A percentile compares a stretch with the other conserved stretches of the same genome.
These are phyloP conservation scores for Spongiforma sp. DNA, from an alignment of 1,284 basidiomycete species.

Conservation along the genomic window DNA sequence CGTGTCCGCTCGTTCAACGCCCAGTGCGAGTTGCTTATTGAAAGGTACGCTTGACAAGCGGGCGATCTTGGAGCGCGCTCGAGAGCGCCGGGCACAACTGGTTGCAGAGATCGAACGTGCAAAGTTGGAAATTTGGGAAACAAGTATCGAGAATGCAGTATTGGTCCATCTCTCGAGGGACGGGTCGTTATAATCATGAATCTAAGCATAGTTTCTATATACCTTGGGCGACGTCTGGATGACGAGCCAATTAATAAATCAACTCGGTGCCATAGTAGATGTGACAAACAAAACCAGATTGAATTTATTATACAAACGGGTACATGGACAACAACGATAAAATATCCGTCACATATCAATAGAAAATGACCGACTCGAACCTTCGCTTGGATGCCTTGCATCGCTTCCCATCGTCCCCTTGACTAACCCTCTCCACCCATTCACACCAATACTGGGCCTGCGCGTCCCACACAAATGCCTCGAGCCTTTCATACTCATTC, in stretches of 20 bases:
- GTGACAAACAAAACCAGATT: no score
- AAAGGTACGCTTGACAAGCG: conserved; percentile 29
- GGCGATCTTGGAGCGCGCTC: conserved; percentile 56
- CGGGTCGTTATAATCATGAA: conserved; percentile 4
- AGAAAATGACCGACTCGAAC: conserved; percentile 18
- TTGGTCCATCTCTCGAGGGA: conserved; percentile 58
- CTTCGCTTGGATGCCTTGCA: conserved; percentile 24
- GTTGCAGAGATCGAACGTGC: conserved; percentile 61
- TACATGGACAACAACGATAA: conserved; percentile 7
- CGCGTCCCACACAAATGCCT: conserved; percentile 21
- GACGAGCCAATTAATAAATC: background rate
- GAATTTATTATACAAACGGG: conserved; percentile 25
- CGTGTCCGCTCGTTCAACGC: conserved; percentile 24
- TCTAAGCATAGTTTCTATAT: background rate
- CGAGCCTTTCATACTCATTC: conserved; percentile 26
- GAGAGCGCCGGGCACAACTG: conserved; percentile 55
- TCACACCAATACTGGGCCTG: conserved; percentile 28
- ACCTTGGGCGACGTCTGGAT: background rate
- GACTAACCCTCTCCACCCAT: conserved; percentile 17
- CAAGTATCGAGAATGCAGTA: conserved; percentile 73
- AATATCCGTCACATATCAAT: conserved; percentile 8
- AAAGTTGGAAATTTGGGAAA: conserved; percentile 74
- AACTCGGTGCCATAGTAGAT: background rate
- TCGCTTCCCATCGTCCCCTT: conserved; percentile 11
- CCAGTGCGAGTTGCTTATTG: background rate